Base-by-base conservation (phyloP, 2,329 filamentous ascomycete species). In the Fusarium sp. region DNA sequence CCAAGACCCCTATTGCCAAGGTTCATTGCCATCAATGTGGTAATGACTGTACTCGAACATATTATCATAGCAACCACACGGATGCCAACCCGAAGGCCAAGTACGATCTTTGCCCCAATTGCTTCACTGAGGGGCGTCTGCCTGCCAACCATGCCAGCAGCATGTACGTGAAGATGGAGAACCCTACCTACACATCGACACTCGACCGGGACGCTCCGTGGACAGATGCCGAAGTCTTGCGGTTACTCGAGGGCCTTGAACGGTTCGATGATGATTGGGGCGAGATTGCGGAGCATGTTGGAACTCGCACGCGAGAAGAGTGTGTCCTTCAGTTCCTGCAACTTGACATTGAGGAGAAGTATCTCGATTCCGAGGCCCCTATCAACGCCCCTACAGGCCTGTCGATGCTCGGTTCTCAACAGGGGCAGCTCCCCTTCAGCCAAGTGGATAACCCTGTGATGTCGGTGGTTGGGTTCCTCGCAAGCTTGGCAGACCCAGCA, bases 261-360 rank as follows among this genome's bases (percentile, higher is more conserved):
- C 89, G 92, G 74, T 97, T 95, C 75, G 95, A 98, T 71, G 95
- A 98, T 66, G 94, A 98, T 81, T 99, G 96, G 96, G 92, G 93
- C 62, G 90, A 94, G 75, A 95, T 99, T 71, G 91, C 97, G 2
- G 94, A 95, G 68, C 93, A 98, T 76, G 96, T 99, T 44, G 93
- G 93, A 51, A 97, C 94, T 3, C 91, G 95, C 65, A 97, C 94
- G 2, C 89, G 94, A 56, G 97, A 99, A 80, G 95, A 99, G 82
- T 99, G 96, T 79, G 95, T 98, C 15, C 87, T 98, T 74, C 96
- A 98, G 79, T 99, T 99, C 84, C 82, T 99, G 70, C 94, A 98
- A 78, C 86, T 99, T 37, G 95, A 98, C 73, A 99, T 99, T 67
- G 96, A 98, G 80, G 95, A 98, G 83, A 97, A 97, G 79, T 99